A percentile compares a stretch with the other conserved stretches of the same genome.
phyloP scores from a whole-genome alignment of 2,329 filamentous ascomycete genomes.

The Simplicillium sp. region DNA sequence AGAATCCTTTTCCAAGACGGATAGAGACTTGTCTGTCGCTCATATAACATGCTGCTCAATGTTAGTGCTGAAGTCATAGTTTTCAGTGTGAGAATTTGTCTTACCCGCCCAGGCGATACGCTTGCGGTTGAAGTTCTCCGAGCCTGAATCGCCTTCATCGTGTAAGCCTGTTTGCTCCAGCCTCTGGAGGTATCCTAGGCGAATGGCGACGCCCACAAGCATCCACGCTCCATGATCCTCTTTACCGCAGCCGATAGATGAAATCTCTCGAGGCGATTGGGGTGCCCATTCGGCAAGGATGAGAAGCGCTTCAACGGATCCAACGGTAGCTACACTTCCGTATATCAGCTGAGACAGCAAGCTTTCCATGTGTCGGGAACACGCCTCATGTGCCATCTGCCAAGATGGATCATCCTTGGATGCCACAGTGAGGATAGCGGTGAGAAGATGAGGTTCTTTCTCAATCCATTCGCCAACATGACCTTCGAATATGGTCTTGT shows the following conservation, averaged over 20 bases:
- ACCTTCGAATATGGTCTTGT: conserved; percentile 44
- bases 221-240: conserved; percentile 71
- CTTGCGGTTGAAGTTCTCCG: conserved; percentile 51
- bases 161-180: conserved; percentile 60
- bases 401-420: conserved; percentile 61
- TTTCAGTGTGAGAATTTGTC: conserved; percentile 4
- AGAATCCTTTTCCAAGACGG: conserved; percentile 62
- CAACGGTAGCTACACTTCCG: conserved; percentile 56
- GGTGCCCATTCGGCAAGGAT: conserved; percentile 67
- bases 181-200: conserved; percentile 61
- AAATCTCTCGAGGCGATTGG: conserved; percentile 51
- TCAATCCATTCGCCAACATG: conserved; percentile 45
- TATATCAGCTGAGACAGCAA: conserved; percentile 58
- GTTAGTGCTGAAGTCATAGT: background rate
- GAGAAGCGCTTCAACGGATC: conserved; percentile 61
- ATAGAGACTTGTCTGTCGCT: conserved; percentile 62
- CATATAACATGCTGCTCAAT: conserved; percentile 45
- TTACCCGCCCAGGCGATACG: conserved; percentile 57
- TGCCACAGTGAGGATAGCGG: conserved; percentile 60
- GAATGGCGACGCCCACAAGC: conserved; percentile 62
- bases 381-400: conserved; percentile 53
- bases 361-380: conserved; percentile 60
- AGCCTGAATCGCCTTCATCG: conserved; percentile 47
- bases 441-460: conserved; percentile 57
- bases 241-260: conserved; percentile 59